Base-by-base conservation (phyloP, 805 yeast species). In the Candida railenensis region DNA sequence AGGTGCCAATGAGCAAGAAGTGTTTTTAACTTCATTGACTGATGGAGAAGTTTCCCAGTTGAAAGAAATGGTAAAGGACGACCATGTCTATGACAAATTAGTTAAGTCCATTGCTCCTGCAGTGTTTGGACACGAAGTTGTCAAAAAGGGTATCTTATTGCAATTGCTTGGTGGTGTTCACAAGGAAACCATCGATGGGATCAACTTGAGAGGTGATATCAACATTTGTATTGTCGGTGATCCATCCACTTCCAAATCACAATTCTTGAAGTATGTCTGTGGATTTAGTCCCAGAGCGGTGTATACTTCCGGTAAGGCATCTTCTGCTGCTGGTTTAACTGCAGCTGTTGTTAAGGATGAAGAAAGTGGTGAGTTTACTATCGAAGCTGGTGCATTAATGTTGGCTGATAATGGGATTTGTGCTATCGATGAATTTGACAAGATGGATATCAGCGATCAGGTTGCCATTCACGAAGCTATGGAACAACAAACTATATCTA, bases 401-500 rank as follows among this genome's bases (percentile, higher is more conserved):
- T 76, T 94, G 53, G 98, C 99, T 1, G 99, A 94, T 69, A 94
- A 92, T 62, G 99, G 99, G 51, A 88, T 94, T 50, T 94, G 99
- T 77, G 95, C 97, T 58, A 94, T 94, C 66, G 99, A 94, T 66
- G 99, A 94, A 71, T 94, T 94, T 58, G 99, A 94, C 64, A 94
- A 94, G 73, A 94, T 94, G 99, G 97, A 92, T 66, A 67, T 91
- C 37, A 69, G 83, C 1, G 98, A 94, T 68, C 98, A 94, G 69
- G 98, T 94, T 46, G 98, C 98, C 2, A 92, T 94, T 71, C 99
- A 94, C 71, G 99, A 94, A 72, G 99, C 98, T 20, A 94, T 94
- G 99, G 99, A 94, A 77, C 99, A 94, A 70, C 99, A 94, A 67
- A 94, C 99, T 0, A 94, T 94, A 54, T 91, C 97, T 14, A 94